Percentiles rank a stretch among this genome's conserved stretches.
Evolutionary conservation across 1,284 basidiomycete genomes (phyloP).

Genomic region (Agaricales sp.): DNA sequence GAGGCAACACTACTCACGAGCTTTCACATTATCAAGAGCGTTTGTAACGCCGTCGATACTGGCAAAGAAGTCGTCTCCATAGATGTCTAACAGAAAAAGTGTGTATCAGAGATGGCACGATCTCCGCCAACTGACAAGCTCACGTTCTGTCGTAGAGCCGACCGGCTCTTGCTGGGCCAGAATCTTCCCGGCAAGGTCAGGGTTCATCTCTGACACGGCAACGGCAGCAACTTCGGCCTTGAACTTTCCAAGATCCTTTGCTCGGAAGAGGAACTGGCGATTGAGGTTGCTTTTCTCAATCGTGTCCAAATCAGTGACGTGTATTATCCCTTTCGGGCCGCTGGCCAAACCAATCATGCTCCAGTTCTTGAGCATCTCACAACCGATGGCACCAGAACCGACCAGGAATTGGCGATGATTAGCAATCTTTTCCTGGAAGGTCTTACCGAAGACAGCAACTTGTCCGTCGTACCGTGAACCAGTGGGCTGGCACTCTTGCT

Average conservation of each 20-base stretch:
- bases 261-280: constrained; percentile 95
- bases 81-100: constrained; percentile 61
- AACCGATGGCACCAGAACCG: constrained; percentile 97
- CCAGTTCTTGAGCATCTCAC: constrained; percentile 99
- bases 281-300: constrained; percentile 99
- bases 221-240: constrained; percentile 93
- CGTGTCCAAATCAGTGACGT: constrained; percentile 96
- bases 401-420: constrained; percentile 95
- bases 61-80: constrained; percentile 85
- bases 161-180: constrained; percentile 89
- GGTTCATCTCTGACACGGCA: constrained; percentile 96
- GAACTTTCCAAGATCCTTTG: constrained; percentile 97
- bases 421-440: constrained; percentile 89
- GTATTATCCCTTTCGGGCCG: constrained; percentile 74
- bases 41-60: constrained; percentile 95
- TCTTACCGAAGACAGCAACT: constrained; percentile 90
- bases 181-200: constrained; percentile 85
- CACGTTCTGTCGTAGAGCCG: constrained; percentile 87
- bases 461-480: constrained; percentile 90
- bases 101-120: too few relatives aligned
- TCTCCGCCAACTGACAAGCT: constrained; percentile 27
- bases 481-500: constrained; percentile 78
- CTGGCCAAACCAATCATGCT: constrained; percentile 96
- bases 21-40: constrained; percentile 96
- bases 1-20: constrained; percentile 48